These are phyloP conservation scores for Geotrichum restrictum DNA, from an alignment of 1,139 yeast genomes.

Conservation along the genomic window DNA sequence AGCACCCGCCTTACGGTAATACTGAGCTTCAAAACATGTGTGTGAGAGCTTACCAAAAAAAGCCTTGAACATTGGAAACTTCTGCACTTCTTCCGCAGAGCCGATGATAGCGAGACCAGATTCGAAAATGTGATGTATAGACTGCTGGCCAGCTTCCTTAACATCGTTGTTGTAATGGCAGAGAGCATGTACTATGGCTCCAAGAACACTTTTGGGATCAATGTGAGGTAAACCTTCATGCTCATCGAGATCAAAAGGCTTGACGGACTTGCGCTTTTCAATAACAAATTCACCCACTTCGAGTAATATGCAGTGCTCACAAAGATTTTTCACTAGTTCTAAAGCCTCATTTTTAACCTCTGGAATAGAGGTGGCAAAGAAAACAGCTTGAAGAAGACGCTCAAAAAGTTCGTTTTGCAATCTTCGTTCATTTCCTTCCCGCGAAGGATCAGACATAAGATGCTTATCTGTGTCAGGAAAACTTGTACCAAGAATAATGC, in stretches of 20 bases:
- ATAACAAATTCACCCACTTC: slow-evolving; percentile 71
- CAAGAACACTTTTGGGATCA: slow-evolving; percentile 65
- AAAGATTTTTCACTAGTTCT: slow-evolving; percentile 56
- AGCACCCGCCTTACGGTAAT: slow-evolving; percentile 84
- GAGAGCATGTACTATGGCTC: slow-evolving; percentile 74
- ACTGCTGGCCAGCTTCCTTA: slow-evolving; percentile 63
- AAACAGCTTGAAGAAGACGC: slow-evolving; percentile 62
- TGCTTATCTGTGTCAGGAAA: slow-evolving; percentile 39
- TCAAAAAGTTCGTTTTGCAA: slow-evolving; percentile 56
- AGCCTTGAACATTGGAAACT: slow-evolving; percentile 70
- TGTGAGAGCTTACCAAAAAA: slow-evolving; percentile 82
- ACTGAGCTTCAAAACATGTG: slow-evolving; percentile 84
- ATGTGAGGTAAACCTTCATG: slow-evolving; percentile 72
- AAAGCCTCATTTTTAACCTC: slow-evolving; percentile 71
- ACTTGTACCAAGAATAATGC: slow-evolving; percentile 49
- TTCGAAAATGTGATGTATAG: slow-evolving; percentile 58
- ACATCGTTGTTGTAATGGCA: slow-evolving; percentile 73
- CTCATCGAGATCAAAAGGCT: slow-evolving; percentile 71
- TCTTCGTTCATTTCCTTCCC: slow-evolving; percentile 50
- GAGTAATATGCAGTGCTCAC: slow-evolving; percentile 74
- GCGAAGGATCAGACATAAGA: slow-evolving; percentile 30
- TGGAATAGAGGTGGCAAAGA: slow-evolving; percentile 69
- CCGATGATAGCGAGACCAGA: slow-evolving; percentile 70
- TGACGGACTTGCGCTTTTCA: slow-evolving; percentile 64
- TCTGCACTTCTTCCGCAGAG: slow-evolving; percentile 56